Percentiles rank a stretch among this genome's conserved stretches.
phyloP scores from a whole-genome alignment of 202 grass and related monocot genomes.

The Saccharum hybrid region DNA sequence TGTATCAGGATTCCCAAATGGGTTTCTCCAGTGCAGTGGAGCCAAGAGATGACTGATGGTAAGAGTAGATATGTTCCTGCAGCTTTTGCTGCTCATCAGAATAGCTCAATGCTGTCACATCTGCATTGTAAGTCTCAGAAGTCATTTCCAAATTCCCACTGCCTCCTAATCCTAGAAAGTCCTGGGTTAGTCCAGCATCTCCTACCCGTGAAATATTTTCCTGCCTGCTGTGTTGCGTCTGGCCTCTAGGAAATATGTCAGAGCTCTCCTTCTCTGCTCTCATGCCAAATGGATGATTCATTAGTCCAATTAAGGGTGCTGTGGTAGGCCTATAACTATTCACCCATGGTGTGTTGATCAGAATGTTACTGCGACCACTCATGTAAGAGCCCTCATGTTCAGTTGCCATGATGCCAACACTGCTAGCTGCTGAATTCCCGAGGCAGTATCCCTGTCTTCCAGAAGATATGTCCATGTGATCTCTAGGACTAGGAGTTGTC shows the following conservation, averaged over 20 bases:
- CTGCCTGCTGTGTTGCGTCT: conserved; percentile 48
- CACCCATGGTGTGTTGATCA: conserved; percentile 55
- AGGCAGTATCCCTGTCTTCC: conserved; percentile 54
- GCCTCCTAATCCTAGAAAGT: no score
- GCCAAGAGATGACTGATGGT: no score
- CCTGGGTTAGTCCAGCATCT: no score
- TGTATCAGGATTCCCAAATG: no score
- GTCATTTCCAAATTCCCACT: no score
- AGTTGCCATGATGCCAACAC: conserved; percentile 36
- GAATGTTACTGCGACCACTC: conserved; percentile 36
- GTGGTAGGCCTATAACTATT: conserved; percentile 41
- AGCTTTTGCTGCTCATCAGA: no score
- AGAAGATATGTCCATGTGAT: conserved; percentile 56
- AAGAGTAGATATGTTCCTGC: no score
- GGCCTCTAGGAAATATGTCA: conserved; percentile 35
- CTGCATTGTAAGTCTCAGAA: no score
- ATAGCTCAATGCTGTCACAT: no score
- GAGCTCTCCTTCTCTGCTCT: conserved; percentile 50
- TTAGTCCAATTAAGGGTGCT: conserved; percentile 53
- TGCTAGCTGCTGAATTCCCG: conserved; percentile 49
- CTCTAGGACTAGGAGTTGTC: conserved; percentile 43
- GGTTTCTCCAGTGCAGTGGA: no score
- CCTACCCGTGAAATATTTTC: no score
- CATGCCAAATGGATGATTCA: conserved; percentile 48
- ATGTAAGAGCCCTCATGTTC: conserved; percentile 53